phyloP scores from a whole-genome alignment of 805 yeast genomes.

The Kodamaea kakaduensis region DNA sequence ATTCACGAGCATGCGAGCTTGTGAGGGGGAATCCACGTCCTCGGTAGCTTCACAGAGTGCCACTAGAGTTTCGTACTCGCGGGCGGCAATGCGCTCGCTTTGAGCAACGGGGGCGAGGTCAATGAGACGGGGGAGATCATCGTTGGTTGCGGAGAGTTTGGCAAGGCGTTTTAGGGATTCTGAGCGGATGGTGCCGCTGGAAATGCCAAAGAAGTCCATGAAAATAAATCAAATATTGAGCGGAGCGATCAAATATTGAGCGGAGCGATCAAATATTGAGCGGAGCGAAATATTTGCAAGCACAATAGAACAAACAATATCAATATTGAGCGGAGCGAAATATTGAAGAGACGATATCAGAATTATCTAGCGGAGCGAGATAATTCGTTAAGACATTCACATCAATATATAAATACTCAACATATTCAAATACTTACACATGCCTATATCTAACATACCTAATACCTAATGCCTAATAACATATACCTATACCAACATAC shows the following conservation, averaged over 20 bases:
- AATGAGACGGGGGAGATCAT: constrained; percentile 20
- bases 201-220: constrained; percentile 39
- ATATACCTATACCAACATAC: too few relatives aligned
- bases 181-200: constrained; percentile 37
- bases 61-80: constrained; percentile 52
- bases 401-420: too few relatives aligned
- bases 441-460: too few relatives aligned
- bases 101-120: constrained; percentile 10
- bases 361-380: too few relatives aligned
- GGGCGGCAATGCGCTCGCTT: constrained; percentile 40
- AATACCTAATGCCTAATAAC: too few relatives aligned
- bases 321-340: too few relatives aligned
- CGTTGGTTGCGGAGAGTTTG: constrained; percentile 24
- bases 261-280: not conserved
- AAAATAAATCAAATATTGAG: not conserved
- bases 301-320: too few relatives aligned
- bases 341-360: too few relatives aligned
- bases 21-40: constrained; percentile 26
- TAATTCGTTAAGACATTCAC: too few relatives aligned
- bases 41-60: constrained; percentile 48
- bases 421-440: too few relatives aligned
- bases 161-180: constrained; percentile 38
- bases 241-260: not conserved
- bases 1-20: constrained; percentile 41
- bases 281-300: too few relatives aligned